A percentile compares a stretch with the other conserved stretches of the same genome.
phyloP scores from a whole-genome alignment of 1,284 basidiomycete species.

The Microbotryum scabiosae region DNA sequence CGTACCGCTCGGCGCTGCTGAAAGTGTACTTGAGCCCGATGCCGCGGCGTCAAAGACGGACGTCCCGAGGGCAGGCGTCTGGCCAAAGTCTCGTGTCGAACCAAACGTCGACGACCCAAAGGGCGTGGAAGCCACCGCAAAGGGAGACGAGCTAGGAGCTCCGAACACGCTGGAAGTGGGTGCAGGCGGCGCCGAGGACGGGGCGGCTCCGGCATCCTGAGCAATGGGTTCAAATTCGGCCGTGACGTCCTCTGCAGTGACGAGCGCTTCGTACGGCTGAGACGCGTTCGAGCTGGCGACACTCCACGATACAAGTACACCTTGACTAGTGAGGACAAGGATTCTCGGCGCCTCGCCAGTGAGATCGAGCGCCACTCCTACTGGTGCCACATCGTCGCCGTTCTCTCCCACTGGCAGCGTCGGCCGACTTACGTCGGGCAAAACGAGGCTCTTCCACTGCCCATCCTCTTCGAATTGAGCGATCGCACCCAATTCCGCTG shows the following conservation, averaged over 20 bases:
- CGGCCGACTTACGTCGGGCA: constrained; percentile 47
- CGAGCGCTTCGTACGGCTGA: constrained; percentile 43
- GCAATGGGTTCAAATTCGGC: constrained; percentile 9
- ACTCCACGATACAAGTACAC: constrained; percentile 46
- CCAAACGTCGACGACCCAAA: background rate
- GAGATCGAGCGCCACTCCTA: constrained; percentile 48
- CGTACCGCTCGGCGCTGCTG: background rate
- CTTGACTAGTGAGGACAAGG: constrained; percentile 46
- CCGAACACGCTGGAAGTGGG: constrained; percentile 20
- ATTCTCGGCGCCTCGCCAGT: constrained; percentile 44
- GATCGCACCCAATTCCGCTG: constrained; percentile 38
- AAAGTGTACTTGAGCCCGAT: background rate
- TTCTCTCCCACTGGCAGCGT: constrained; percentile 43
- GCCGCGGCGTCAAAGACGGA: constrained; percentile 8
- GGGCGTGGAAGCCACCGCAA: background rate
- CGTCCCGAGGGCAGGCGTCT: constrained; percentile 17
- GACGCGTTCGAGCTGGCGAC: constrained; percentile 41
- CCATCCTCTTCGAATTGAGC: constrained; percentile 24
- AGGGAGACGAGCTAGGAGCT: constrained; percentile 11
- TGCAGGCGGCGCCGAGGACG: constrained; percentile 12
- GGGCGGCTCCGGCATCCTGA: background rate
- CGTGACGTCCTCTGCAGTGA: constrained; percentile 27
- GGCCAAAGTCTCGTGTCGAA: background rate
- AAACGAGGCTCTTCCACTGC: constrained; percentile 44
- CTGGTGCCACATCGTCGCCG: constrained; percentile 43